Base-by-base conservation (phyloP, 164 flowering plant genomes). In the Aristolochia fimbriata region DNA sequence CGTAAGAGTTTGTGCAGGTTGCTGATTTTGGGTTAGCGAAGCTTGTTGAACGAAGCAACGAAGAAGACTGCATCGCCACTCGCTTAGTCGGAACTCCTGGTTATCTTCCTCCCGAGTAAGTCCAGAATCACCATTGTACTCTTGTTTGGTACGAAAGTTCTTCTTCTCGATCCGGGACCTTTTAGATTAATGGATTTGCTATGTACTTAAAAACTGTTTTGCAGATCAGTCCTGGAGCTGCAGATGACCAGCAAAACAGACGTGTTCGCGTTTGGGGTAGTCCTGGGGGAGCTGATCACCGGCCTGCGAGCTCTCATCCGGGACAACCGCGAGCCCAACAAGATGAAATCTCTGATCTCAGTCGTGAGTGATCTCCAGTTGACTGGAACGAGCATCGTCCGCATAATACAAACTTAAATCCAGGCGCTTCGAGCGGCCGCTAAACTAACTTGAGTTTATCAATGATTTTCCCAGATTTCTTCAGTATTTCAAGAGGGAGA, bases 21-120 rank as follows among this genome's bases (percentile, higher is more conserved):
- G 86, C 94, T 65, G 94, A 87, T 70, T 87, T 87, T 63, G 94
- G 94, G 59, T 64, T 87, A 62, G 90, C 79, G 27, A 87, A 78
- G 74, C 84, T 83, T 52, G 85, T 84, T 17, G 84, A 76, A 47
- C 63, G 87, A 72, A 70, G 76, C 19, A 69, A 72, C 48, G 91
- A 80, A 33, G 85, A 79, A 55, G 91, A 84, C 25, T 54, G 65
- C 21, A 53, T 81, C 60, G 88, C 83, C 51, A 87, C 95, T 15
- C 73, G 87, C 46, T 67, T 84, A 52, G 95, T 87, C 52, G 95
- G 95, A 57, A 87, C 95, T 45, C 91, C 88, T 8, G 76, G 76
- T 19, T 87, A 84, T 68, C 85, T 87, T 62, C 88, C 95, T 20
- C 95, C 95, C 4, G 91, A 87, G 95, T 87, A 70, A 73, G 76